A percentile compares a stretch with the other conserved stretches of the same genome.
Evolutionary conservation across 331 rosid species (phyloP).

Genomic region (Cucumis variabilis): DNA sequence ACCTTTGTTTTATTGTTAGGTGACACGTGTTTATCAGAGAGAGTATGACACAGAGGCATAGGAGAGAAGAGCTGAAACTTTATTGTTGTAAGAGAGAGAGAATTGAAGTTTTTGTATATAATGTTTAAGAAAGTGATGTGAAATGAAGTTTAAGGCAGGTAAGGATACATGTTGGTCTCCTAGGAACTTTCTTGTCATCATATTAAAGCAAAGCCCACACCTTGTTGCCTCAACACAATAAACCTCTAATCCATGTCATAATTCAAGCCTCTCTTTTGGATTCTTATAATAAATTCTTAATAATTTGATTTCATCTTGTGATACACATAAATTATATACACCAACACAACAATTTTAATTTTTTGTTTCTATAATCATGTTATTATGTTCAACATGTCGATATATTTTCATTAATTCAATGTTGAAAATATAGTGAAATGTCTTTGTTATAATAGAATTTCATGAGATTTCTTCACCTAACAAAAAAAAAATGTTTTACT

Average conservation of each 20-base stretch:
- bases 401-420: not conserved
- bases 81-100: conserved; percentile 23
- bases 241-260: not conserved
- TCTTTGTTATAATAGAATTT: too few relatives aligned
- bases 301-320: not conserved
- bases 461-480: too few relatives aligned
- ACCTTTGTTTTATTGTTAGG: not conserved
- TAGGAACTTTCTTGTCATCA: conserved; percentile 31
- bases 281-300: not conserved
- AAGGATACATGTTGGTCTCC: conserved; percentile 28
- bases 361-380: not conserved
- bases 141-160: conserved; percentile 1
- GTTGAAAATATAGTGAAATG: too few relatives aligned
- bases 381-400: not conserved
- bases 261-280: not conserved
- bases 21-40: not conserved
- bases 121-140: too few relatives aligned
- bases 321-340: not conserved
- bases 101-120: not conserved
- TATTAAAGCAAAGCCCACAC: conserved; percentile 12
- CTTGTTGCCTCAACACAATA: conserved; percentile 5
- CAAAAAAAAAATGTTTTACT: not conserved
- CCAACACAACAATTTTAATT: not conserved
- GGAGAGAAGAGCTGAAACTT: conserved; percentile 14
- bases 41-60: conserved; percentile 2